Evolutionary conservation across 2,329 filamentous ascomycete genomes (phyloP).

Genomic region (Tolypocladium sp.): DNA sequence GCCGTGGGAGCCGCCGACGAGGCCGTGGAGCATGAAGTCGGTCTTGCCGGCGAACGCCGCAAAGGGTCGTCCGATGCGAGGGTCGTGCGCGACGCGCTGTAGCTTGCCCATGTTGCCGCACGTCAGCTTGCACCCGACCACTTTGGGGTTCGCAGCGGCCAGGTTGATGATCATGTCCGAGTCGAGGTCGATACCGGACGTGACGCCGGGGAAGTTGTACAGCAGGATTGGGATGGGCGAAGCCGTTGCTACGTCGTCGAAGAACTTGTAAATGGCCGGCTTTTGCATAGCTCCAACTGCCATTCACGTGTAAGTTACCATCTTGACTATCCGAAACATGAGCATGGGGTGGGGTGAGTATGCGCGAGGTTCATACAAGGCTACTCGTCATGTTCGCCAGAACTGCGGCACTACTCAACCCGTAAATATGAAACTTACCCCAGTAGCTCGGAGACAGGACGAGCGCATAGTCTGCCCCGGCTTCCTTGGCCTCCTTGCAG

Average conservation of each 20-base stretch:
- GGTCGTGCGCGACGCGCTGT: slow-evolving; percentile 35
- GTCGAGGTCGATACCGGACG: slow-evolving; percentile 49
- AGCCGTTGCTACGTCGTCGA: slow-evolving; percentile 50
- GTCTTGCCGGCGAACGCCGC: slow-evolving; percentile 27
- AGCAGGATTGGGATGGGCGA: slow-evolving; percentile 53
- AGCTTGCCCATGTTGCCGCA: slow-evolving; percentile 59
- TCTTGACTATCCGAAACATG: background rate
- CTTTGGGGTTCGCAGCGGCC: slow-evolving; percentile 40
- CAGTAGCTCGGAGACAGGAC: slow-evolving; percentile 75
- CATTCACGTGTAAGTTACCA: background rate
- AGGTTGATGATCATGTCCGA: slow-evolving; percentile 50
- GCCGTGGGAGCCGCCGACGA: slow-evolving; percentile 28
- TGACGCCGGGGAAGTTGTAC: slow-evolving; percentile 58
- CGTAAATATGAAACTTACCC: slow-evolving; percentile 17
- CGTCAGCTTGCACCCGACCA: slow-evolving; percentile 56
- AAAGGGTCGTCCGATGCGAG: slow-evolving; percentile 17
- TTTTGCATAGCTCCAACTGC: background rate
- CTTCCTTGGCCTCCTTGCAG: slow-evolving; percentile 59
- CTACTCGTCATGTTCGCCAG: background rate
- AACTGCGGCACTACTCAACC: background rate
- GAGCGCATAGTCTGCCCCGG: slow-evolving; percentile 68
- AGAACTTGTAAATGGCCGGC: slow-evolving; percentile 23
- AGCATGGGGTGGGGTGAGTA: background rate
- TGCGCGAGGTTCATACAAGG: no score
- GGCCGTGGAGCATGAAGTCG: slow-evolving; percentile 31